Conservation (phyloP, 2,329 filamentous ascomycete genomes). For the Bipolaris gigantea region DNA sequence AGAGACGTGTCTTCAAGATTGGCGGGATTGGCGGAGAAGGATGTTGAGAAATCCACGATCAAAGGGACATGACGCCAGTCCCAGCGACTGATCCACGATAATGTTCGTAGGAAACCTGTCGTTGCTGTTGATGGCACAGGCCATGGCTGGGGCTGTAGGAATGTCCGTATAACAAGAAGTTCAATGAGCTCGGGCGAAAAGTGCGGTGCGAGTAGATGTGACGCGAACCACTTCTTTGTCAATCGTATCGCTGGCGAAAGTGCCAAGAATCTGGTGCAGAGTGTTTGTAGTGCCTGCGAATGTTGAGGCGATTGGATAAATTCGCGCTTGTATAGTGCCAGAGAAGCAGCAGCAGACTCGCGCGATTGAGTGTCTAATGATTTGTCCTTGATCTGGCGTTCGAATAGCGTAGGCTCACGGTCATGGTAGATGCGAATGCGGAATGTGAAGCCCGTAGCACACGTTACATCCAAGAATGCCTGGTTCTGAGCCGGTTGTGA, state of each 20-base stretch:
- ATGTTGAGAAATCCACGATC: slow-evolving; percentile 69
- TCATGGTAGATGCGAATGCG: slow-evolving; percentile 88
- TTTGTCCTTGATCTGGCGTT: slow-evolving; percentile 77
- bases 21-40: slow-evolving; percentile 22
- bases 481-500: slow-evolving; percentile 71
- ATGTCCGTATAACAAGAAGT: slow-evolving; percentile 75
- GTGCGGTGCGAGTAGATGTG: slow-evolving; percentile 77
- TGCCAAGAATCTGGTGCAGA: slow-evolving; percentile 77
- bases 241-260: slow-evolving; percentile 82
- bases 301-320: slow-evolving; percentile 76
- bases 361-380: slow-evolving; percentile 65
- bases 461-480: slow-evolving; percentile 79
- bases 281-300: slow-evolving; percentile 76
- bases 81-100: slow-evolving; percentile 82
- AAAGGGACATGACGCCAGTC: slow-evolving; percentile 87
- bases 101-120: slow-evolving; percentile 78
- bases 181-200: slow-evolving; percentile 82
- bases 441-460: slow-evolving; percentile 72
- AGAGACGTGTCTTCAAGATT: slow-evolving; percentile 23
- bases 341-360: slow-evolving; percentile 68
- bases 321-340: slow-evolving; percentile 70
- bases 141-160: slow-evolving; percentile 83
- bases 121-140: slow-evolving; percentile 72
- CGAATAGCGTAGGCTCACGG: slow-evolving; percentile 77
- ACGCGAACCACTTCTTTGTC: slow-evolving; percentile 85